Base-by-base conservation (phyloP, 768 basidiomycete genomes). In the Candolleomyces efflorescens region DNA sequence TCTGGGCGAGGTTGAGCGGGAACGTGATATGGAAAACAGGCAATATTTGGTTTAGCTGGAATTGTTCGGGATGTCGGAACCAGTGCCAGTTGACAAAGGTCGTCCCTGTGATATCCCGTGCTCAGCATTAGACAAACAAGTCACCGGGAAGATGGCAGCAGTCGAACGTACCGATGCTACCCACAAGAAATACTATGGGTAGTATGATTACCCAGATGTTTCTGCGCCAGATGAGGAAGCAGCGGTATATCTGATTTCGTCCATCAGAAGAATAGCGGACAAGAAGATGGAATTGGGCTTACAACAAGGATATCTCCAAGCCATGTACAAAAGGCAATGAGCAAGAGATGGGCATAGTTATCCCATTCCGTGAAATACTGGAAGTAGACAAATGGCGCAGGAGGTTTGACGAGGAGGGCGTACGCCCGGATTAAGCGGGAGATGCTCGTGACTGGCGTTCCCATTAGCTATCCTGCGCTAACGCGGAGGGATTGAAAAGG, bases 31-130 rank as follows among this genome's bases (percentile, higher is more conserved):
- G 26, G 47, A 57, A 17, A 18, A 50, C 22, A 1, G 43, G 56
- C 32, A 18, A 2, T 2, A 49, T 46, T 0, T 27, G 18, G 5
- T 38, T 5, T 1, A 23, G n/a, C 18, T 26, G 17, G 51, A 53
- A 53, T 4, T 17, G 10, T 23, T 54, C 58, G 2, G 65, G 62
- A 36, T 71, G 62, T 3, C 53, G 60, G 53, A 67, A 67, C 68
- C 68, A 71, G 37, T 64, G 54, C 24, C 67, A 61, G 20, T 61
- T 60, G 58, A 66, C 45, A 17, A 26, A 32, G 7, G 58, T 59
- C 17, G 58, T 59, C 59, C 6, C 59, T 57, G 49, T 24, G 52
- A 67, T 32, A 32, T 11, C 32, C 32, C 32, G 32, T 11, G 32
- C 32, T 32, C 32, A 32, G 32, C 5, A 5, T 32, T 32, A 11